phyloP scores from a whole-genome alignment of 306 rosid genomes.

The Pyrus communis region DNA sequence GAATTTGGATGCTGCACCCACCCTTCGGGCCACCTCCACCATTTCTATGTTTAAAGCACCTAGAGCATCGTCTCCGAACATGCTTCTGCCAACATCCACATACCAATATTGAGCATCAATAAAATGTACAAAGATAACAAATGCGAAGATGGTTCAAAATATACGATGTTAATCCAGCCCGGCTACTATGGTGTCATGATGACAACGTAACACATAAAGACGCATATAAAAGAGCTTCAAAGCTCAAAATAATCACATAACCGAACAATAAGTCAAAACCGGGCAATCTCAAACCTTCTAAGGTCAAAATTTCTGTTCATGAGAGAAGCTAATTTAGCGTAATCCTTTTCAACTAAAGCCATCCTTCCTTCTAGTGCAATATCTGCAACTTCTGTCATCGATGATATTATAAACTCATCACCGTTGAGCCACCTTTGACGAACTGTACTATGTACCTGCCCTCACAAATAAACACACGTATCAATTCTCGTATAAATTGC shows the following conservation, averaged over 20 bases:
- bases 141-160: background rate
- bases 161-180: background rate
- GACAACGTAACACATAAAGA: too few species aligned
- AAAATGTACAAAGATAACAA: background rate
- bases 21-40: constrained; percentile 79
- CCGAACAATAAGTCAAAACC: background rate
- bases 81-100: constrained; percentile 39
- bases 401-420: constrained; percentile 64
- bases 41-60: constrained; percentile 77
- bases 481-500: background rate
- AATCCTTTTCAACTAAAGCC: constrained; percentile 53
- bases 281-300: constrained; percentile 50
- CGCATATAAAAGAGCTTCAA: background rate
- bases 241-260: background rate
- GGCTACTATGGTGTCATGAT: background rate
- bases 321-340: constrained; percentile 55
- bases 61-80: constrained; percentile 83
- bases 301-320: constrained; percentile 78
- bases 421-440: constrained; percentile 85
- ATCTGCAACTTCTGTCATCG: constrained; percentile 68
- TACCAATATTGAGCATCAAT: constrained; percentile 4
- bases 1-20: constrained; percentile 92
- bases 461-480: background rate
- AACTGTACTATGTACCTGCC: constrained; percentile 80
- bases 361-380: constrained; percentile 66